Conservation (phyloP, 805 yeast species). For the Pichia cabralensis region DNA sequence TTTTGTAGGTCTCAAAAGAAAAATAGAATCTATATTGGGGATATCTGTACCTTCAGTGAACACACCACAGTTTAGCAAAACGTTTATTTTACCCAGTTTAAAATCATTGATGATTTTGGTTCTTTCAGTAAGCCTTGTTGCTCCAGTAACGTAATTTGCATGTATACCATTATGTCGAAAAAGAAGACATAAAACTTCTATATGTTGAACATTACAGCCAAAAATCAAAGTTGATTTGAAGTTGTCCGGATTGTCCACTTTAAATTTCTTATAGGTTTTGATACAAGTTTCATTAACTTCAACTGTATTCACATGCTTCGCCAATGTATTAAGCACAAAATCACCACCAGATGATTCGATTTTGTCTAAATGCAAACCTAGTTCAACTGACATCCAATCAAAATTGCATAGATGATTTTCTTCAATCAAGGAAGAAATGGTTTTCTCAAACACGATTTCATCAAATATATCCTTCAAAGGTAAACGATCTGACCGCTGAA, state of each 20-base stretch:
- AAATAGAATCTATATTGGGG: constrained; percentile 74
- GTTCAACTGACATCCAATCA: constrained; percentile 47
- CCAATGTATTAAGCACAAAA: constrained; percentile 40
- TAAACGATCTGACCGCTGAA: constrained; percentile 64
- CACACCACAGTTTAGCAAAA: constrained; percentile 78
- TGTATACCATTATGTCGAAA: constrained; percentile 53
- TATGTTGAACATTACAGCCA: constrained; percentile 67
- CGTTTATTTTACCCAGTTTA: constrained; percentile 50
- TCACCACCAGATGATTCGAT: constrained; percentile 29
- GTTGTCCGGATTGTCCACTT: constrained; percentile 21
- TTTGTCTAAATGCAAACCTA: constrained; percentile 24
- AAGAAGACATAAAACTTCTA: constrained; percentile 38
- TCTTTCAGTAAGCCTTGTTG: constrained; percentile 45
- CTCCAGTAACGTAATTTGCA: constrained; percentile 65
- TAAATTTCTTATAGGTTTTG: constrained; percentile 39
- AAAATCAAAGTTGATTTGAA: constrained; percentile 64
- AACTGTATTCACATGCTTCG: constrained; percentile 44
- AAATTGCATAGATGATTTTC: constrained; percentile 66
- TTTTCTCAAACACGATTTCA: constrained; percentile 61
- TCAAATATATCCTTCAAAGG: constrained; percentile 55
- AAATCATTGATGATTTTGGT: constrained; percentile 46
- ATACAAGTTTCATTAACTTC: constrained; percentile 47
- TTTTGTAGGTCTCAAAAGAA: constrained; percentile 72
- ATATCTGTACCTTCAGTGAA: constrained; percentile 94
- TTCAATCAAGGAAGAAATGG: constrained; percentile 52